phyloP scores from a whole-genome alignment of 768 basidiomycete genomes.

The Chalciporus pseudorubinellus region DNA sequence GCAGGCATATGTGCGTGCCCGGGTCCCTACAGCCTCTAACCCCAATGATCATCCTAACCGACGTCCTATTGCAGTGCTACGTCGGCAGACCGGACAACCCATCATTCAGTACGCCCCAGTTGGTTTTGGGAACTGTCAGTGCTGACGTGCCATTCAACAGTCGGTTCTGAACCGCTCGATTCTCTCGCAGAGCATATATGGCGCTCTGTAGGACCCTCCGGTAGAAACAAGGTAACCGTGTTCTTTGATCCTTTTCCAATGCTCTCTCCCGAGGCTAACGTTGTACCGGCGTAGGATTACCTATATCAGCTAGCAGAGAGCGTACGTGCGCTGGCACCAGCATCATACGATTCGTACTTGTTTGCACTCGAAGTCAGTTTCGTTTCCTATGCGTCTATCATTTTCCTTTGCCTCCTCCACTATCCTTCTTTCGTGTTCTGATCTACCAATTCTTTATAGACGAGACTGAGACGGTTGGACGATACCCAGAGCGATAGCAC shows the following conservation, averaged over 20 bases:
- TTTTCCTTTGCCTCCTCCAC: not conserved
- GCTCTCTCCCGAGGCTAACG: no score
- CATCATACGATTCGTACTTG: conserved; percentile 73
- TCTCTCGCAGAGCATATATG: conserved; percentile 67
- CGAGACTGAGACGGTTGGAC: not conserved
- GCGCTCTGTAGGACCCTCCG: conserved; percentile 80
- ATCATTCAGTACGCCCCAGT: conserved; percentile 65
- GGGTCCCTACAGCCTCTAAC: not conserved
- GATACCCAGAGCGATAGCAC: not conserved
- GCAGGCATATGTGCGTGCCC: conserved; percentile 50
- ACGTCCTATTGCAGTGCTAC: conserved; percentile 57
- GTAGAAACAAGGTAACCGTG: conserved; percentile 72
- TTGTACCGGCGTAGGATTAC: no score
- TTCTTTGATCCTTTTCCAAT: no score
- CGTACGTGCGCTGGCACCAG: conserved; percentile 69
- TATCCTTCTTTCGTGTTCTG: not conserved
- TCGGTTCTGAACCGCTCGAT: conserved; percentile 80
- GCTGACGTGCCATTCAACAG: conserved; percentile 36
- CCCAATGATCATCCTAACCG: not conserved
- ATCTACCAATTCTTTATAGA: not conserved
- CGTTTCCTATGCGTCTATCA: not conserved
- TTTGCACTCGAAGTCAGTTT: conserved; percentile 67
- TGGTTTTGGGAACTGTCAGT: not conserved
- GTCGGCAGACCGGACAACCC: conserved; percentile 86
- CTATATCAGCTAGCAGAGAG: conserved; percentile 74